Evolutionary conservation across 371 early-diverging fungal genomes (phyloP), one percentile per base, ranked within the genome.

Genomic region (Thermomucor indicae-seudaticae): DNA sequence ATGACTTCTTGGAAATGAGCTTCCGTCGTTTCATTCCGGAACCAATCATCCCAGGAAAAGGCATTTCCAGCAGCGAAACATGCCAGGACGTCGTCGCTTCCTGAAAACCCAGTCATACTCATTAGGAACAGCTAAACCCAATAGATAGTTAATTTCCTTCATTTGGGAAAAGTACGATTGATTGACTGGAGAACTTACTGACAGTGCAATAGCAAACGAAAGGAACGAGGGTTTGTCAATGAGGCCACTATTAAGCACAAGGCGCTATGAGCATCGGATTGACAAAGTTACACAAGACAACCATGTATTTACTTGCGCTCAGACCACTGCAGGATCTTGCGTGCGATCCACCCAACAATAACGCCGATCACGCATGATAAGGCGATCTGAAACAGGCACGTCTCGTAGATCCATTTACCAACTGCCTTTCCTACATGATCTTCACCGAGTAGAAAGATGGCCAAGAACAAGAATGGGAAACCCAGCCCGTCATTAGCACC

Each of bases 181-280:
- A 11, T 6, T 29, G 20, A 14, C 24, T 35, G 11, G 38, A 3
- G 12, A 10, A 65, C 70, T 69, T 74, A 87, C 84, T 6, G 96
- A 83, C 40, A 99, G 78, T 0, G 94, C 90, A 52, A 98, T 85
- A 1, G 89, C 81, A 64, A 94, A 96, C 19, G 85, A 85, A 31
- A 97, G 65, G 63, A 98, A 90, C 6, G 86, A 89, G 17, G 92
- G 95, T 49, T 94, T 90, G 66, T 96, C 97, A 25, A 98, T 92
- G 49, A 90, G 70, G 16, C 82, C 79, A 20, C 82, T 75, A 54
- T 17, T n/a, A n/a, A n/a, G n/a, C n/a, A n/a, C n/a, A n/a, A n/a
- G n/a, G n/a, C n/a, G n/a, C n/a, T n/a, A n/a, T n/a, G n/a, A 44
- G 22, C 28, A 42, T 32, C 25, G 41, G 37, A 41, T 43, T 20